phyloP scores from a whole-genome alignment of 441 rosid genomes.

The Erodium chrysanthum region DNA sequence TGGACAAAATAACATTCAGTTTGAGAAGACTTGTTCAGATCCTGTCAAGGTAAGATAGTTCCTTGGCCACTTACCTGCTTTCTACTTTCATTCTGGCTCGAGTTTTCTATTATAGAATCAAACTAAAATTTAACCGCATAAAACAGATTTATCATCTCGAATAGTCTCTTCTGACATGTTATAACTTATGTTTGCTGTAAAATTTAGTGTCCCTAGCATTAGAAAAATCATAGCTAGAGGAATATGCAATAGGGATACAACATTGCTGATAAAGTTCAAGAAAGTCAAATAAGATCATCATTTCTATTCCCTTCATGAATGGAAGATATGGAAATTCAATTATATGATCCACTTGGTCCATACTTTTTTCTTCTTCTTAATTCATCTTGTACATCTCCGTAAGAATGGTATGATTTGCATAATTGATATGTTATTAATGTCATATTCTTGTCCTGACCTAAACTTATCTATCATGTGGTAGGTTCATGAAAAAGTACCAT shows the following conservation, averaged over 20 bases:
- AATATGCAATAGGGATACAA: neutral
- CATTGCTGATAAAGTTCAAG: neutral
- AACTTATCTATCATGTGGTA: constrained; percentile 22
- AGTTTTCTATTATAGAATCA: neutral
- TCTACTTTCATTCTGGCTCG: neutral
- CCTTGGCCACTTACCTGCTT: neutral
- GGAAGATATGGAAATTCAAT: too few species aligned
- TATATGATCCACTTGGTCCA: too few species aligned
- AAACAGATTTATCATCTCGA: neutral
- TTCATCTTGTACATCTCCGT: neutral
- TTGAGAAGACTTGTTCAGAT: constrained; percentile 32
- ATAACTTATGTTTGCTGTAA: neutral
- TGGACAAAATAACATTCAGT: constrained; percentile 26
- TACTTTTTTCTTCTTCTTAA: neutral
- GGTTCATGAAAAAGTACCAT: constrained; percentile 28
- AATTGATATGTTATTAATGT: neutral
- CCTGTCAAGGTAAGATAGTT: constrained; percentile 30
- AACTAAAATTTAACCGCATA: neutral
- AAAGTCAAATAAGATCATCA: neutral
- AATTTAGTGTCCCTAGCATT: neutral
- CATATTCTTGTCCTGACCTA: neutral
- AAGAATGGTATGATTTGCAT: neutral
- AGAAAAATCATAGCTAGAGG: too few species aligned
- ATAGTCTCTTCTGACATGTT: neutral
- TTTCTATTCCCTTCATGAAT: neutral